A percentile compares a stretch with the other conserved stretches of the same genome.
phyloP scores from a whole-genome alignment of 176 grass and related monocot species.

The Secale cereale region DNA sequence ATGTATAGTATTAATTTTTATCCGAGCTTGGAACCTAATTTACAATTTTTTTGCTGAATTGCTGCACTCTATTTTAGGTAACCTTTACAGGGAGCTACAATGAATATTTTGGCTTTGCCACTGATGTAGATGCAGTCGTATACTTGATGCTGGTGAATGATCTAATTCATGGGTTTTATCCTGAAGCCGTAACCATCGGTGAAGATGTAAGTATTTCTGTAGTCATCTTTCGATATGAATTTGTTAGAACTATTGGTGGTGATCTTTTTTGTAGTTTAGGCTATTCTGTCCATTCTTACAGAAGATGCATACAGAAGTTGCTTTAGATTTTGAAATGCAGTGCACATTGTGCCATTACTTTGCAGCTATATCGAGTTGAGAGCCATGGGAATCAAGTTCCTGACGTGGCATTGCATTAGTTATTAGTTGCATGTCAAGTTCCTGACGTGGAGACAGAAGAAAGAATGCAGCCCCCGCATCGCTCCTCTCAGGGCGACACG shows the following conservation, averaged over 20 bases:
- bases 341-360: background rate
- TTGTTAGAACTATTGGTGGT: background rate
- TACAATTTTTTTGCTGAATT: background rate
- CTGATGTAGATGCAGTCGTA: conserved; percentile 91
- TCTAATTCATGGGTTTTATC: conserved; percentile 85
- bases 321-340: conserved; percentile 5
- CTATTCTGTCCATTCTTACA: conserved; percentile 6
- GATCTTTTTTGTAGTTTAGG: background rate
- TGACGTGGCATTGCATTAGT: background rate
- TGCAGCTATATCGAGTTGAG: background rate
- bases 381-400: background rate
- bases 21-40: background rate
- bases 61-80: conserved; percentile 39
- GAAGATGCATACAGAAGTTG: background rate
- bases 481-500: no score
- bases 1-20: background rate
- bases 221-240: conserved; percentile 23
- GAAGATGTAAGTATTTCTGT: conserved; percentile 76
- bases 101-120: conserved; percentile 93
- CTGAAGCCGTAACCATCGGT: conserved; percentile 79
- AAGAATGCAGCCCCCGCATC: no score
- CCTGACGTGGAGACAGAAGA: background rate
- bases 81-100: conserved; percentile 86
- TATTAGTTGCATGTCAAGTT: background rate
- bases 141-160: conserved; percentile 97